Conservation (phyloP, 1,284 basidiomycete species). For the Boletus calvinii region DNA sequence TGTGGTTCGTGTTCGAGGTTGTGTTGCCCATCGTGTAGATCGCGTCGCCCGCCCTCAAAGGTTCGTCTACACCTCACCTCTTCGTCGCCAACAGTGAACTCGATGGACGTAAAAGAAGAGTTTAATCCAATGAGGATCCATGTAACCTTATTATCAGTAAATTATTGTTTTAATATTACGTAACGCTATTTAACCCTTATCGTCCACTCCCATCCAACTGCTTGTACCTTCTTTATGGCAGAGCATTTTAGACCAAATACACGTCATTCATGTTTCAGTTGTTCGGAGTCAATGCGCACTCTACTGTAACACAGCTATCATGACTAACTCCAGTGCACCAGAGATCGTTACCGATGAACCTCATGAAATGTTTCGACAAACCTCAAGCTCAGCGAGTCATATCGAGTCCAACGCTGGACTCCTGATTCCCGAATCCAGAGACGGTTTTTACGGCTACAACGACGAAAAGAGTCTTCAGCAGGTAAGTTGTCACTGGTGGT, state of each 20-base stretch:
- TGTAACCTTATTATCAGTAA: slow-evolving; percentile 28
- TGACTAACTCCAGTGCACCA: slow-evolving; percentile 5
- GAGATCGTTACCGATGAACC: slow-evolving; percentile 2
- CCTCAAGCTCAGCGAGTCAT: slow-evolving; percentile 7
- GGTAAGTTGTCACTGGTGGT: slow-evolving; percentile 42
- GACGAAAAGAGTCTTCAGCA: slow-evolving; percentile 74
- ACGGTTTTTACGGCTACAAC: slow-evolving; percentile 73
- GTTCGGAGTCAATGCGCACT: slow-evolving; percentile 3
- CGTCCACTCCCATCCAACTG: too few species aligned
- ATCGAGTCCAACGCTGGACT: slow-evolving; percentile 33
- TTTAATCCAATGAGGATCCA: slow-evolving; percentile 25
- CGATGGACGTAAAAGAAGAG: slow-evolving; percentile 36
- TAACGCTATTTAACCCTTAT: slow-evolving; percentile 6
- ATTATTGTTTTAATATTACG: slow-evolving; percentile 20
- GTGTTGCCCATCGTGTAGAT: slow-evolving; percentile 35
- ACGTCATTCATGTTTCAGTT: slow-evolving; percentile 12
- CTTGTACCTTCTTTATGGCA: too few species aligned
- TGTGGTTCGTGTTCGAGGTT: slow-evolving; percentile 33
- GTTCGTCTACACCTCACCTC: slow-evolving; percentile 14
- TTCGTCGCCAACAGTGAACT: slow-evolving; percentile 22
- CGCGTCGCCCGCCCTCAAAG: slow-evolving; percentile 18
- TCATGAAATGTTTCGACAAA: background rate
- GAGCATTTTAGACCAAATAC: too few species aligned
- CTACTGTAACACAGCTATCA: slow-evolving; percentile 17
- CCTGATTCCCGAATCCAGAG: slow-evolving; percentile 57